phyloP scores from a whole-genome alignment of 164 flowering plant species.

The Annona cherimola region DNA sequence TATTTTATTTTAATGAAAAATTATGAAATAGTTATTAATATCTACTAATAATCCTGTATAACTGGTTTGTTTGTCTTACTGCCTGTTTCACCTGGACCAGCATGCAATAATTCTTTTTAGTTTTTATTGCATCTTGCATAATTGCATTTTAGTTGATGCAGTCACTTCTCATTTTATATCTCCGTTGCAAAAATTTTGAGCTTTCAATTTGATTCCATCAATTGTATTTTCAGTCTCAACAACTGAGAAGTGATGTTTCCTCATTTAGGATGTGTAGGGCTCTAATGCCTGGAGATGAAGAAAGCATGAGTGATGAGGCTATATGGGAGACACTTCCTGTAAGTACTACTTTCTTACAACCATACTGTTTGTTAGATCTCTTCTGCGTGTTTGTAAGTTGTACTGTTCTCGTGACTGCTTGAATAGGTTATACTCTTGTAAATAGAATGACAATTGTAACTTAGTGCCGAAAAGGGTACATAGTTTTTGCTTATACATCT shows the following conservation, averaged over 20 bases:
- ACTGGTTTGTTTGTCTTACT: no score
- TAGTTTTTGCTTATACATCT: no score
- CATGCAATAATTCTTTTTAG: not conserved
- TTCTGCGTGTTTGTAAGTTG: not conserved
- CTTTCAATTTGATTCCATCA: not conserved
- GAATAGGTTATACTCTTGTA: no score
- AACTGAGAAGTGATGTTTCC: not conserved
- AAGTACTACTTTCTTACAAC: conserved; percentile 25
- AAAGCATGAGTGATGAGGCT: conserved; percentile 81
- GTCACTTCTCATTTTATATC: not conserved
- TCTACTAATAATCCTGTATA: no score
- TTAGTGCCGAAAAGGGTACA: no score
- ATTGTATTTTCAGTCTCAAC: not conserved
- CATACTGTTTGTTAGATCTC: not conserved
- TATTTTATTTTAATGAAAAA: no score
- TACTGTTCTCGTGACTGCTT: not conserved
- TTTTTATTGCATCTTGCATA: not conserved
- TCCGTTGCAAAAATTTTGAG: no score
- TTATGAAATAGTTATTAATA: no score
- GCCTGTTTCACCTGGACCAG: no score
- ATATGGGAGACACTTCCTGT: conserved; percentile 98
- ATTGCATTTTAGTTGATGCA: not conserved
- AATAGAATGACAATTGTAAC: no score
- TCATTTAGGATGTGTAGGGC: conserved; percentile 82
- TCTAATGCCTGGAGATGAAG: conserved; percentile 95